A percentile compares a stretch with the other conserved stretches of the same genome.
phyloP scores from a whole-genome alignment of 2,329 filamentous ascomycete genomes.

The Colletotrichum sp. region DNA sequence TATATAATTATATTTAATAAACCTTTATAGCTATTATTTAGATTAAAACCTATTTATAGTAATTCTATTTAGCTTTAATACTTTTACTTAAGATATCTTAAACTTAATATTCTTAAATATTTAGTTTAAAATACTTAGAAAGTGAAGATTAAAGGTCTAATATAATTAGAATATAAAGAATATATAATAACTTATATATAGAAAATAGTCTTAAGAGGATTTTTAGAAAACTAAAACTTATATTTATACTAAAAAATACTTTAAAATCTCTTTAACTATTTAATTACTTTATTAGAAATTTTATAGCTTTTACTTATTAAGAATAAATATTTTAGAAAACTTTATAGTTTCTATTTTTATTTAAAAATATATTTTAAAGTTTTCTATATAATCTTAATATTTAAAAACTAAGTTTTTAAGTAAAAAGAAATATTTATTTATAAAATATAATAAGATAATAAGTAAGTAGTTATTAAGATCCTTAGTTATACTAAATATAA shows the following conservation, averaged over 20 bases:
- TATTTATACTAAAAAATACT: not conserved
- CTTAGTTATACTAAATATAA: no score
- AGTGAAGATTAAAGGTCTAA: fast-evolving
- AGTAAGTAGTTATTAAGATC: no score
- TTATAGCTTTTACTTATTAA: not conserved
- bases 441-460: no score
- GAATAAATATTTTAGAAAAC: no score
- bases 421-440: not conserved
- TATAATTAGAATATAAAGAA: not conserved
- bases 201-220: fast-evolving
- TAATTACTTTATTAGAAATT: not conserved
- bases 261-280: not conserved
- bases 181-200: not conserved
- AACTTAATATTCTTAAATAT: not conserved
- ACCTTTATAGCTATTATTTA: no score
- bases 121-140: not conserved
- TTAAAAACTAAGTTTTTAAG: not conserved
- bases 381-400: not conserved
- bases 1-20: no score
- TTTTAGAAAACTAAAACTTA: not conserved
- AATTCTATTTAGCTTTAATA: not conserved
- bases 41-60: not conserved
- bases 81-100: fast-evolving
- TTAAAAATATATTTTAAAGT: not conserved
- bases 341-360: not conserved